These are phyloP conservation scores for Quercus phellos DNA, from an alignment of 331 rosid species.

Conservation along the genomic window DNA sequence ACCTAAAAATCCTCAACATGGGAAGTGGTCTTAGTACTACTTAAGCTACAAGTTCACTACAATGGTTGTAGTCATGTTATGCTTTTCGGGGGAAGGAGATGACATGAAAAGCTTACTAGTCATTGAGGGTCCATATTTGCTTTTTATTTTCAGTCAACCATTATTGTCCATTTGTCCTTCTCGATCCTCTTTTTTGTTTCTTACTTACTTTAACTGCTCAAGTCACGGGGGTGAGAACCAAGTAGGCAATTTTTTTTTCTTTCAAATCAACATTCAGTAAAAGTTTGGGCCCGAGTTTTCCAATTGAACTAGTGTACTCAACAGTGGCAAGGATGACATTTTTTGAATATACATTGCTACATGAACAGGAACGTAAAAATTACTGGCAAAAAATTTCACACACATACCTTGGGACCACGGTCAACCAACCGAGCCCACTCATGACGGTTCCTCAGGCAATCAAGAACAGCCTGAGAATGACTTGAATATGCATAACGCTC, in stretches of 20 bases:
- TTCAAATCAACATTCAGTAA: background rate
- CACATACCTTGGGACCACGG: slow-evolving; percentile 93
- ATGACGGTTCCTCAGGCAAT: slow-evolving; percentile 87
- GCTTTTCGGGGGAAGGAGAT: background rate
- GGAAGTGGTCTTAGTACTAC: background rate
- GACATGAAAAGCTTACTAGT: background rate
- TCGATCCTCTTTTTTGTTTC: no score
- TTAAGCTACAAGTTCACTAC: background rate
- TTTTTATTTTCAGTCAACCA: no score
- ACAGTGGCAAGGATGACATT: background rate
- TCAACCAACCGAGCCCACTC: slow-evolving; percentile 98
- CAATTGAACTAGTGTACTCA: background rate
- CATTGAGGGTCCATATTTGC: no score
- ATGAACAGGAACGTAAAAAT: background rate
- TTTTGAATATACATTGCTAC: background rate
- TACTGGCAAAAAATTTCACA: slow-evolving; percentile 6
- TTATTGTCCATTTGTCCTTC: no score
- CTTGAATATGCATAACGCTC: slow-evolving; percentile 97
- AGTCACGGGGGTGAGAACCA: no score
- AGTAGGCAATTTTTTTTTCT: background rate
- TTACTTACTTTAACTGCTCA: no score
- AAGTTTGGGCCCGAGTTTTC: background rate
- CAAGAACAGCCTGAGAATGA: slow-evolving; percentile 98
- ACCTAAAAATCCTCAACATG: background rate
- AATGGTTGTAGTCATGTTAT: background rate